phyloP scores from a whole-genome alignment of 768 basidiomycete genomes.

The Leccinum pellstonianum region DNA sequence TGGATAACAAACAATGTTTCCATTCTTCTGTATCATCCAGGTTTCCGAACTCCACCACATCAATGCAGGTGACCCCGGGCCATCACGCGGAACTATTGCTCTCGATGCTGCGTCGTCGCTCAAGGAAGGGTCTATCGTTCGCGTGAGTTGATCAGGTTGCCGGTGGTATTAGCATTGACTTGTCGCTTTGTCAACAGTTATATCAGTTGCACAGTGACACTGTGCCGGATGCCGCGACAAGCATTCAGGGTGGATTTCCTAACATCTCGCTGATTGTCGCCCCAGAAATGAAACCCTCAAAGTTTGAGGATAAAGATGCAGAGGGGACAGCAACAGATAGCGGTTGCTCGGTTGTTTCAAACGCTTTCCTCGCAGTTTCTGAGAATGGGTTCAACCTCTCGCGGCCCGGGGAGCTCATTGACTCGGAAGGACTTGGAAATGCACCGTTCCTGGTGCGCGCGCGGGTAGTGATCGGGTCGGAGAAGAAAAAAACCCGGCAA shows the following conservation, averaged over 20 bases:
- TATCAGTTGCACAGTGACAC: constrained; percentile 37
- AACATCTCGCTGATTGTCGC: constrained; percentile 27
- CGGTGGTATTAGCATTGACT: not conserved
- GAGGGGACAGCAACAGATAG: not conserved
- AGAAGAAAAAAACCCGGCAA: constrained; percentile 21
- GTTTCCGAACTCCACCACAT: constrained; percentile 52
- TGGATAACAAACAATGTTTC: not conserved
- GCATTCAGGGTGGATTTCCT: constrained; percentile 5
- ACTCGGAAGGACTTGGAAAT: constrained; percentile 39
- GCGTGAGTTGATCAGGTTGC: constrained; percentile 36
- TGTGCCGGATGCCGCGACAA: not conserved
- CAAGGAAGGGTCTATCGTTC: constrained; percentile 45
- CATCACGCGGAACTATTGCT: constrained; percentile 65
- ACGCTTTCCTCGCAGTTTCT: constrained; percentile 45
- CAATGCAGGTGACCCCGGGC: constrained; percentile 57
- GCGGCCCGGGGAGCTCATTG: constrained; percentile 12
- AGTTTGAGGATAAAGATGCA: not conserved
- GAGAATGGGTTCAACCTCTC: constrained; percentile 55
- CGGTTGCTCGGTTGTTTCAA: constrained; percentile 2
- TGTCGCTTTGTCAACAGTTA: constrained; percentile 34
- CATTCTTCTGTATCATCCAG: constrained; percentile 25
- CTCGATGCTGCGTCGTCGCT: constrained; percentile 57
- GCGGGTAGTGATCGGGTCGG: constrained; percentile 16
- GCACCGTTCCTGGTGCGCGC: constrained; percentile 38
- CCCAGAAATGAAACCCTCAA: constrained; percentile 18